Conservation (phyloP, 345 rosid genomes). For the Syzygium jambos region DNA sequence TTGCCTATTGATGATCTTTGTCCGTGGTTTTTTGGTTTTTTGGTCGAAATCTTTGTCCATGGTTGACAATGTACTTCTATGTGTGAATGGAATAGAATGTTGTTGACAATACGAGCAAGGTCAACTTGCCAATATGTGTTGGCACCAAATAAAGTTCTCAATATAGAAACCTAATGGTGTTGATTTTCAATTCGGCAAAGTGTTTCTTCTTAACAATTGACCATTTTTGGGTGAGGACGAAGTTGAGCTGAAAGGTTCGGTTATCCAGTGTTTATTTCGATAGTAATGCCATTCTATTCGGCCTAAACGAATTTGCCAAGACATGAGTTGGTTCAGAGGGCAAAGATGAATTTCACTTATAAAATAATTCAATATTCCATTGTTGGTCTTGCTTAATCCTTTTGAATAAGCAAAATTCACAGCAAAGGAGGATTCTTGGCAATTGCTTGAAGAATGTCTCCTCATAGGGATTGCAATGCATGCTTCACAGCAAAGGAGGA, state of each 20-base stretch:
- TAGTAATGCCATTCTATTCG: not conserved
- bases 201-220: not conserved
- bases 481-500: not conserved
- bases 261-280: not conserved
- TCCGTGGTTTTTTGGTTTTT: too few species aligned
- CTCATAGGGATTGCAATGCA: not conserved
- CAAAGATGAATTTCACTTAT: not conserved
- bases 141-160: not conserved
- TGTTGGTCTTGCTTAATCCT: not conserved
- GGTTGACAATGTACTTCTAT: not conserved
- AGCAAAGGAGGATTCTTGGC: not conserved
- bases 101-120: not conserved
- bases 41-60: not conserved
- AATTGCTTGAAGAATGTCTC: not conserved
- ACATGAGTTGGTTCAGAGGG: not conserved
- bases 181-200: not conserved
- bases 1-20: not conserved
- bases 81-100: not conserved
- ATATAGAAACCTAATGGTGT: not conserved
- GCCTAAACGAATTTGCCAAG: not conserved
- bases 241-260: not conserved
- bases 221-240: not conserved
- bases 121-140: not conserved
- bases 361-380: not conserved
- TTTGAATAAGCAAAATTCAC: not conserved